Percentiles rank a stretch among this genome's conserved stretches.
Evolutionary conservation across 2,329 filamentous ascomycete species (phyloP).

Genomic region (Madurella fahalii): DNA sequence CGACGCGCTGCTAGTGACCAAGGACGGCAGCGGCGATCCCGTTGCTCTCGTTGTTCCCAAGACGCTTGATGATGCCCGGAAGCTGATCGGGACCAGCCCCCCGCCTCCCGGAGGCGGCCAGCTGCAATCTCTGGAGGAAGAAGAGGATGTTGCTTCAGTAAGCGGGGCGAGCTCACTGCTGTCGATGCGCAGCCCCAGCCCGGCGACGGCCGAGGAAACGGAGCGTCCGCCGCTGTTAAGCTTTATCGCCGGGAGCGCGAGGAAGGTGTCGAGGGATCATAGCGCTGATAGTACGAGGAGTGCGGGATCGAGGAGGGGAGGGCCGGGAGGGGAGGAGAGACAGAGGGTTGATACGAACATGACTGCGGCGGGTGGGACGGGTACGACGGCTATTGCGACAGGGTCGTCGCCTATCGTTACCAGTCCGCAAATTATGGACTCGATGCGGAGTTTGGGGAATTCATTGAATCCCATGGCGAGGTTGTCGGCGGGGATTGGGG

Average conservation of each 20-base stretch:
- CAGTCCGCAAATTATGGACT: slow-evolving; percentile 68
- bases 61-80: slow-evolving; percentile 87
- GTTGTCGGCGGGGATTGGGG: slow-evolving; percentile 64
- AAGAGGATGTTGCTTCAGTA: slow-evolving; percentile 56
- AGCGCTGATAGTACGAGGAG: slow-evolving; percentile 72
- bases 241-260: slow-evolving; percentile 61
- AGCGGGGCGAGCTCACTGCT: slow-evolving; percentile 54
- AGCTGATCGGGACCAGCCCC: slow-evolving; percentile 66
- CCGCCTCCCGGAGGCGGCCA: slow-evolving; percentile 42
- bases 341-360: slow-evolving; percentile 21
- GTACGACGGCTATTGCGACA: slow-evolving; percentile 27
- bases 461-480: slow-evolving; percentile 79
- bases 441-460: slow-evolving; percentile 75
- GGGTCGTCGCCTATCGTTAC: slow-evolving; percentile 29
- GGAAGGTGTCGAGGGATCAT: slow-evolving; percentile 59
- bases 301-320: slow-evolving; percentile 51
- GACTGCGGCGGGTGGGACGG: not conserved
- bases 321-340: slow-evolving; percentile 46
- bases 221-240: slow-evolving; percentile 48
- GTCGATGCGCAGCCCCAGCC: slow-evolving; percentile 30
- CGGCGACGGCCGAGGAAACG: not conserved
- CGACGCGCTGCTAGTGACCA: slow-evolving; percentile 34
- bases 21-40: slow-evolving; percentile 32
- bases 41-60: slow-evolving; percentile 65
- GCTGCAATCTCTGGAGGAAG: not conserved